A percentile compares a stretch with the other conserved stretches of the same genome.
Conservation (phyloP, 345 rosid genomes). For the Hypericum androsaemum region DNA sequence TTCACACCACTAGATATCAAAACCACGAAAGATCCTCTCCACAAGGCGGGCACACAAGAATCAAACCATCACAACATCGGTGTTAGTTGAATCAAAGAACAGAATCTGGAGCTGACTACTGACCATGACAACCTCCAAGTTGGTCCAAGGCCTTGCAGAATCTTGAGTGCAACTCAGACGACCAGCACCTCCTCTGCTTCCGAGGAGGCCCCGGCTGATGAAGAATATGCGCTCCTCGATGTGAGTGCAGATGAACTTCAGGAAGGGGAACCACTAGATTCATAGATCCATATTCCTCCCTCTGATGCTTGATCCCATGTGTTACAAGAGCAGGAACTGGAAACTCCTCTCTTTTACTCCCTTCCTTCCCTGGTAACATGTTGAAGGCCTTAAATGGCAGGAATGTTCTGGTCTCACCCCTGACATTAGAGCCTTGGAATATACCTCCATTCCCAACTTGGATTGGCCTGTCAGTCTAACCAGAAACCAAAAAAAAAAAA, state of each 20-base stretch:
- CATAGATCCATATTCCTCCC: no score
- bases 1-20: neutral
- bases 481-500: no score
- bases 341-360: conserved; percentile 15
- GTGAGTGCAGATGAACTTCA: conserved; percentile 9
- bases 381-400: conserved; percentile 25
- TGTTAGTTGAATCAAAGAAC: no score
- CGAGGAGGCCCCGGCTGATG: neutral
- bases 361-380: neutral
- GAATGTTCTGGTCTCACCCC: conserved; percentile 28
- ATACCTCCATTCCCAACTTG: conserved; percentile 30
- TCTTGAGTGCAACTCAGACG: neutral
- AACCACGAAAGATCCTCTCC: neutral
- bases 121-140: conserved; percentile 1
- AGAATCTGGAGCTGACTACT: neutral
- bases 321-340: conserved; percentile 24
- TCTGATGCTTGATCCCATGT: no score
- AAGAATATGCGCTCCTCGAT: neutral
- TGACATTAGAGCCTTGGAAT: conserved; percentile 23
- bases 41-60: neutral
- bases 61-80: no score
- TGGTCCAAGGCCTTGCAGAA: neutral
- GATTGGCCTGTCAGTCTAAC: no score
- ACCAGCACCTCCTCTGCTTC: conserved; percentile 5
- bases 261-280: conserved; percentile 29